Evolutionary conservation across 2,329 filamentous ascomycete species (phyloP), one percentile per base, ranked within the genome.

Genomic region (Epichloe glyceriae): DNA sequence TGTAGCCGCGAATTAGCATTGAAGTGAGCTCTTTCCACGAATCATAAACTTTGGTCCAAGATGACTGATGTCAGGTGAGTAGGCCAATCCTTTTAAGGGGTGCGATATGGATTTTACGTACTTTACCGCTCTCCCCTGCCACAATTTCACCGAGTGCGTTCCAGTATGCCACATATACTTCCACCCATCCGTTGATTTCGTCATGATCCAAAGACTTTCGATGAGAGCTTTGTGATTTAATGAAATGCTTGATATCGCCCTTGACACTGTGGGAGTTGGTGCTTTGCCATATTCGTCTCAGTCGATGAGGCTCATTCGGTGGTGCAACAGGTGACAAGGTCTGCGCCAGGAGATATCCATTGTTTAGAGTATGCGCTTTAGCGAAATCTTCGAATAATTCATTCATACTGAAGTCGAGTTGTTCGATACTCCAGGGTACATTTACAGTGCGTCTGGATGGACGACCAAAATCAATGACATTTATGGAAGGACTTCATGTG

Each of bases 1-100:
- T 84, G 64, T 96, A 96, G 34, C 88, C 89, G 57, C 88, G 80
- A 52, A 90, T 83, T 39, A 97, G 73, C 46, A 75, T 73, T 55
- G 85, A 86, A 44, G 86, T 80, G 54, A 97, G 64, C 40, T 95
- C 87, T 62, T 88, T 94, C 90, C 93, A 97, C 11, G 82, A 72
- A 54, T 89, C 85, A 62, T 95, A 98, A 0, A 90, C 86, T 50
- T 79, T 84, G n/a, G 77, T 76, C 83, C 87, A 95, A 52, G 86
- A 80, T n/a, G 79, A 70, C 67, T 70, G 47, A 4, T 2, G 10
- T n/a, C 33, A 17, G 4, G 49, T 65, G 49, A 62, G 55, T 38
- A 38, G 46, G n/a, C 7, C 37, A 12, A 38, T 48, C 15, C 14
- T 33, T 14, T 40, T 5, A 17, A 37, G 17, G 20, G 22, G 15